Evolutionary conservation across 2,329 filamentous ascomycete genomes (phyloP).

Genomic region (Xylaria polymorpha): DNA sequence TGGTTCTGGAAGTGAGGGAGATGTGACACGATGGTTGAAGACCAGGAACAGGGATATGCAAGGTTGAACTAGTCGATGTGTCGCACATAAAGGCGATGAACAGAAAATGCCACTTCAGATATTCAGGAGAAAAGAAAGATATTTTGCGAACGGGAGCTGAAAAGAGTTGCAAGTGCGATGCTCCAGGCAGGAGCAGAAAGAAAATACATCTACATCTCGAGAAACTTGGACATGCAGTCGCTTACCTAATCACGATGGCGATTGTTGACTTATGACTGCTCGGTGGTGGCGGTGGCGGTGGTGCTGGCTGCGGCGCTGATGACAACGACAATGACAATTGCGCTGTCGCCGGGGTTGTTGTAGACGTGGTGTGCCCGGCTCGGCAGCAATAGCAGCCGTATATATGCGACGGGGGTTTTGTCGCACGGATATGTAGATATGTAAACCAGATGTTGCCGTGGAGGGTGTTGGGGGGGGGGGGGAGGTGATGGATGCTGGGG

Average conservation of each 20-base stretch:
- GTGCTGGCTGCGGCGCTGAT: no score
- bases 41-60: conserved; percentile 11
- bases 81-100: conserved; percentile 13
- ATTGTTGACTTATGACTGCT: background rate
- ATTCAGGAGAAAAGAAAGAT: background rate
- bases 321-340: conserved; percentile 20
- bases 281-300: background rate
- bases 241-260: conserved; percentile 18
- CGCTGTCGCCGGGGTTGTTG: conserved; percentile 17
- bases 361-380: conserved; percentile 17
- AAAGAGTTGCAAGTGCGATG: background rate
- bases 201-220: background rate
- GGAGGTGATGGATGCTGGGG: background rate
- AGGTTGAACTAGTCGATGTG: conserved; percentile 8
- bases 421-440: background rate
- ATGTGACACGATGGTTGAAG: background rate
- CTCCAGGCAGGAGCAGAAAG: background rate
- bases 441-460: no score
- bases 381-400: conserved; percentile 6
- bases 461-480: no score
- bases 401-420: conserved; percentile 20
- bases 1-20: conserved; percentile 8
- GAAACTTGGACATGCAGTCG: conserved; percentile 5
- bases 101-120: background rate
- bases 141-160: background rate